These are phyloP conservation scores for Thraustochytrium sp. DNA, from an alignment of 352 stramenopile genomes.

Conservation along the genomic window DNA sequence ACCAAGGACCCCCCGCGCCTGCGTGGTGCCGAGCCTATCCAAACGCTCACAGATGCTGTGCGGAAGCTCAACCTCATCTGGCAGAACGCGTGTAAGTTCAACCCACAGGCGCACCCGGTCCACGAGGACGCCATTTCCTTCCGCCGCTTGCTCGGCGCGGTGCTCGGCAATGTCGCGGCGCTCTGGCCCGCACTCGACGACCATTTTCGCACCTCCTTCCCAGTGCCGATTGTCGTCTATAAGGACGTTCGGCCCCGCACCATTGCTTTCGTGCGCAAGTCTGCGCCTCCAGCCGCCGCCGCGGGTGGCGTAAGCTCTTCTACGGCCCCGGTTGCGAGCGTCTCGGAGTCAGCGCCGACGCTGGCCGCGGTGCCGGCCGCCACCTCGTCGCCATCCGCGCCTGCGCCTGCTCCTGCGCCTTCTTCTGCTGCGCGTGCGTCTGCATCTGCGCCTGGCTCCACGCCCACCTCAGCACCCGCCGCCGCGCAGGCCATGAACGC, in stretches of 20 bases:
- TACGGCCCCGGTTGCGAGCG: no score
- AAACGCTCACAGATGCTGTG: not conserved
- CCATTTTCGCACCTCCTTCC: no score
- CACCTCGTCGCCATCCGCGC: not conserved
- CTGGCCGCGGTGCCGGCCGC: no score
- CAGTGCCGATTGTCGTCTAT: no score
- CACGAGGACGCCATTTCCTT: not conserved
- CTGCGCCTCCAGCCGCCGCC: no score
- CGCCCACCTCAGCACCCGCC: no score
- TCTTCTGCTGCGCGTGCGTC: not conserved
- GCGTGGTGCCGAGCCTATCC: not conserved
- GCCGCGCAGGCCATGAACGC: no score
- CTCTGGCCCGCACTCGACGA: not conserved
- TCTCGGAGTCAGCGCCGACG: no score
- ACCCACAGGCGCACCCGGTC: not conserved
- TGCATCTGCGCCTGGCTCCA: no score
- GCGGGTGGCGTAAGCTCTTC: no score
- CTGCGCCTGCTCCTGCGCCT: not conserved
- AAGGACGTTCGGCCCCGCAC: no score
- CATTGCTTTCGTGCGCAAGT: no score
- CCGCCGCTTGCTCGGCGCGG: not conserved
- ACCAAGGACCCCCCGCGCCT: not conserved
- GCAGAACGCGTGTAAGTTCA: conserved; percentile 1
- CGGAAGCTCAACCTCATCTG: not conserved
- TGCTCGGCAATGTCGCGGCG: not conserved